Conservation (phyloP, 768 basidiomycete genomes). For the Megacollybia marginata region DNA sequence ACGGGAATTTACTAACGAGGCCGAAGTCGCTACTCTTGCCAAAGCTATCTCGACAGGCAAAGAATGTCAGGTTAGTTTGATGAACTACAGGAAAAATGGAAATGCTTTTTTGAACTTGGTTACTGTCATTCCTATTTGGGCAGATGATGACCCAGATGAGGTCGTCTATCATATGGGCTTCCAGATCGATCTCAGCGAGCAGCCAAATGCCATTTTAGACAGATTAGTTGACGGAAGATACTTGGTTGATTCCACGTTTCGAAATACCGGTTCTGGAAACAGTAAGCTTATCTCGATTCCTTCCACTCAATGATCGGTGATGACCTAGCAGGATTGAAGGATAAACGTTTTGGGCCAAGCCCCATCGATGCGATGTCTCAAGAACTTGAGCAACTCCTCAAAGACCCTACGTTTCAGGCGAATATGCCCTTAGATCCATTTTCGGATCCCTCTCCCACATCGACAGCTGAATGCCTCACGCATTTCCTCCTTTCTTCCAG, state of each 20-base stretch:
- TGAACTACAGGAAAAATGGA: slow-evolving; percentile 87
- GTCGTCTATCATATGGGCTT: slow-evolving; percentile 89
- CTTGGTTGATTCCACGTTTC: slow-evolving; percentile 47
- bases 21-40: slow-evolving; percentile 56
- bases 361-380: slow-evolving; percentile 37
- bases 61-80: slow-evolving; percentile 81
- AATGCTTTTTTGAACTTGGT: slow-evolving; percentile 87
- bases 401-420: slow-evolving; percentile 37
- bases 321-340: too few relatives aligned
- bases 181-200: slow-evolving; percentile 87
- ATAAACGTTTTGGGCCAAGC: neutral
- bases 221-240: slow-evolving; percentile 77
- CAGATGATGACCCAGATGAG: slow-evolving; percentile 59
- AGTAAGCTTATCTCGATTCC: too few relatives aligned
- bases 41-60: slow-evolving; percentile 64
- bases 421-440: slow-evolving; percentile 30
- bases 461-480: slow-evolving; percentile 33
- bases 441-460: neutral
- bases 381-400: slow-evolving; percentile 41
- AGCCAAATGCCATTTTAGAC: slow-evolving; percentile 77
- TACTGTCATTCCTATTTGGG: slow-evolving; percentile 80
- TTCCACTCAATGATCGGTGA: too few relatives aligned
- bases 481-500: slow-evolving; percentile 52
- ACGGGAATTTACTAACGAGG: slow-evolving; percentile 54
- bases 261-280: neutral